Conservation (phyloP, 192 early-diverging fungal species). For the Thoreauomyces humboldtii region DNA sequence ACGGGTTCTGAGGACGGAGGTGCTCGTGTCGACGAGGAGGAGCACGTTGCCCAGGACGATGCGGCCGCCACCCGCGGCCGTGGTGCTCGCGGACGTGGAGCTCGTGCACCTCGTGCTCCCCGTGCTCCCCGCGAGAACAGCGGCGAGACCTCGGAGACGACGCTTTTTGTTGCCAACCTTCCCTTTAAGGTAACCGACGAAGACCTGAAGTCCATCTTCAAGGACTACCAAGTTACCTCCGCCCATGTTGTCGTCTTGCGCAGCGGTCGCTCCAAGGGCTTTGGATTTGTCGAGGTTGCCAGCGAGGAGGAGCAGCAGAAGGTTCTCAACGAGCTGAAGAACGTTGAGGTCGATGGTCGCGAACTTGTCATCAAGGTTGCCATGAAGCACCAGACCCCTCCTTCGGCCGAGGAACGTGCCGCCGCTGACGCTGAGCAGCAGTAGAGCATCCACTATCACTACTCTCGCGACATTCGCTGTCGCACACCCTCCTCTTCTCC, state of each 20-base stretch:
- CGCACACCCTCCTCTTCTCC: too few relatives aligned
- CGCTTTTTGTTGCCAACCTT: slow-evolving; percentile 60
- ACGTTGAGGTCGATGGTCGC: slow-evolving; percentile 64
- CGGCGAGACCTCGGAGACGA: slow-evolving; percentile 39
- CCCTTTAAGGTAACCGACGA: slow-evolving; percentile 52
- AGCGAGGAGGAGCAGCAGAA: slow-evolving; percentile 75
- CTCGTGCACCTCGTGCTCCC: slow-evolving; percentile 19
- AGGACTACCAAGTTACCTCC: slow-evolving; percentile 56
- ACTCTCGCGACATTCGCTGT: too few relatives aligned
- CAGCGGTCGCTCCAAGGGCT: slow-evolving; percentile 83
- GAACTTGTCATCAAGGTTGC: slow-evolving; percentile 48
- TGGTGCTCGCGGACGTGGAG: slow-evolving; percentile 35
- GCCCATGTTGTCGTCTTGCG: slow-evolving; percentile 73
- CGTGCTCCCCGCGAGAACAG: slow-evolving; percentile 26
- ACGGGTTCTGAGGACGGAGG: not conserved
- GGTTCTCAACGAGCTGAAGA: slow-evolving; percentile 62
- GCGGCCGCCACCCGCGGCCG: slow-evolving; percentile 28
- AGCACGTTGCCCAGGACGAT: slow-evolving; percentile 29
- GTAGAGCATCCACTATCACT: not conserved
- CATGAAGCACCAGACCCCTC: slow-evolving; percentile 32
- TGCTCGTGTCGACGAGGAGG: slow-evolving; percentile 15
- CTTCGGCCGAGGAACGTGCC: slow-evolving; percentile 13
- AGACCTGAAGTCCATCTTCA: slow-evolving; percentile 43
- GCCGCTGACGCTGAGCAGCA: not conserved
- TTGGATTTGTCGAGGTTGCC: slow-evolving; percentile 88